These are phyloP conservation scores for Excoecaria agallocha DNA, from an alignment of 345 rosid species.

Conservation along the genomic window DNA sequence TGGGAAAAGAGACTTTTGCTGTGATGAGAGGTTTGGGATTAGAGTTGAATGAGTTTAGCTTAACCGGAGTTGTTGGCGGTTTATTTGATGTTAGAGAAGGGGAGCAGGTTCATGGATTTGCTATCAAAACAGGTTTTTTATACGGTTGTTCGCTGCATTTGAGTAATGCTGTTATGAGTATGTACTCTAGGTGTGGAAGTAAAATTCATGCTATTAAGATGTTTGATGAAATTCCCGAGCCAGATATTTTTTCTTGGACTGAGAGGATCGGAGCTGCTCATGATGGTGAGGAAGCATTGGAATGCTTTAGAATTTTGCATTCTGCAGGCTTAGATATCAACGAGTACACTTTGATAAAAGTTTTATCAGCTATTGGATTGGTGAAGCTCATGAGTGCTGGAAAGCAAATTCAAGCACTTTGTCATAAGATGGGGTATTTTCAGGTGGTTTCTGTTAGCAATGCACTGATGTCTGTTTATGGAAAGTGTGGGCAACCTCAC, in stretches of 20 bases:
- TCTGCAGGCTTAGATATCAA: conserved; percentile 23
- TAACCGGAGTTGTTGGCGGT: conserved; percentile 38
- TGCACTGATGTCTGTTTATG: conserved; percentile 37
- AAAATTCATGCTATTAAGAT: conserved; percentile 26
- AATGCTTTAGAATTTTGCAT: conserved; percentile 26
- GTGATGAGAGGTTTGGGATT: conserved; percentile 33
- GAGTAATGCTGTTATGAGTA: conserved; percentile 37
- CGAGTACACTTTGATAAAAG: conserved; percentile 34
- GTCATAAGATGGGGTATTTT: conserved; percentile 30
- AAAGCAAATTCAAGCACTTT: conserved; percentile 40
- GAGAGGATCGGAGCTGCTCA: conserved; percentile 42
- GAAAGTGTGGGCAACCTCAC: conserved; percentile 26
- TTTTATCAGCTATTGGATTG: conserved; percentile 29
- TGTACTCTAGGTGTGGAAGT: conserved; percentile 35
- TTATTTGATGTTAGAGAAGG: conserved; percentile 37
- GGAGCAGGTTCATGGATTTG: conserved; percentile 40
- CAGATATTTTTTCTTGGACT: conserved; percentile 42
- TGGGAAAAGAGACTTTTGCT: conserved; percentile 29
- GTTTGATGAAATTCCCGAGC: conserved; percentile 45
- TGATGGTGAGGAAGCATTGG: conserved; percentile 33
- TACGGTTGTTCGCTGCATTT: conserved; percentile 31
- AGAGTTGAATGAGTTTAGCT: conserved; percentile 39
- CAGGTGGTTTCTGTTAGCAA: conserved; percentile 36
- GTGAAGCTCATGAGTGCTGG: conserved; percentile 24
- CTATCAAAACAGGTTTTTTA: conserved; percentile 36